Base-by-base conservation (phyloP, 345 rosid species). In the Carallia brachiata region DNA sequence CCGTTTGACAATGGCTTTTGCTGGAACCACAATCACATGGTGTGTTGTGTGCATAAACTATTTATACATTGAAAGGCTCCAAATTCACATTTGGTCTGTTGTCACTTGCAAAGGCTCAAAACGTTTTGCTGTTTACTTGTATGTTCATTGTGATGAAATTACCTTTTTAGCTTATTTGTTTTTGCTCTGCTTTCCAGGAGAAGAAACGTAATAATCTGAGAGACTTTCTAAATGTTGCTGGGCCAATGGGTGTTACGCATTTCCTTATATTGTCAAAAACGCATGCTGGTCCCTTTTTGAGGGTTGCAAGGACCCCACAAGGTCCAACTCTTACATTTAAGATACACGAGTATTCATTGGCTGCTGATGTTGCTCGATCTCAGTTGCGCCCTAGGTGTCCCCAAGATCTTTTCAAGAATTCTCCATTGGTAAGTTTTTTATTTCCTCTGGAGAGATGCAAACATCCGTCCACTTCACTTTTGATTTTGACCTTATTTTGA, bases 201-300 rank as follows among this genome's bases (percentile, higher is more conserved):
- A 92, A 90, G 84, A 95, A 83, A 71, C 77, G 97, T 74, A 89
- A 90, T 78, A 90, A 71, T 79, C 85, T 95, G 57, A 90, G 77
- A 62, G 98, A 91, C 75, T 92, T 88, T 73, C 75, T 92, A 83
- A 92, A 92, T 75, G 93, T 95, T 71, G 92, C 97, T 12, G 97
- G 98, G 39, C 98, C 97, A 28, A 92, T 95, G 99, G 98, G 97
- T 77, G 97, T 95, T 27, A 85, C 98, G 0, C 97, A 90, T 82
- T 92, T 95, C 68, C 97, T 95, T 72, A 88, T 92, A 37, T 65
- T 95, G 61, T 81, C 97, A 6, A 92, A 95, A 78, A 90, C 97
- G 23, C 86, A 83, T 1, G 71, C 89, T 65, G 82, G 88, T 12
- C 84, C 96, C 57, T 75, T 83, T 83, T 62, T 90, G 65, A 86